phyloP scores from a whole-genome alignment of 2,329 filamentous ascomycete species.

The Colletotrichum tofieldiae region DNA sequence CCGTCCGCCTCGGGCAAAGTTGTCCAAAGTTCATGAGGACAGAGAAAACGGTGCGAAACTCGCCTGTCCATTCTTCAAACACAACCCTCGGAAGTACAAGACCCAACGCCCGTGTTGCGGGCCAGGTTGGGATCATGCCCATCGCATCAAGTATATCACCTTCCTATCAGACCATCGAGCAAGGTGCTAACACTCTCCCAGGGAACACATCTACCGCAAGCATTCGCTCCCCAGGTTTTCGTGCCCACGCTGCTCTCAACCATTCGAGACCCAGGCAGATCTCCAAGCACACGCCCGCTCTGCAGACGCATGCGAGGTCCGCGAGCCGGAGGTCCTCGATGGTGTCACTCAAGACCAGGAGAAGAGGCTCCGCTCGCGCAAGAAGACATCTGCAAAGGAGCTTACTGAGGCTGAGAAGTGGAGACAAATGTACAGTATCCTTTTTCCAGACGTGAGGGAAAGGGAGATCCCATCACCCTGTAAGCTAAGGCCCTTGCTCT shows the following conservation, averaged over 20 bases:
- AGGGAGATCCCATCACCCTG: slow-evolving; percentile 44
- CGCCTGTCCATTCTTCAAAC: slow-evolving; percentile 59
- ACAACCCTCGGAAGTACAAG: slow-evolving; percentile 54
- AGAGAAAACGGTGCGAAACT: slow-evolving; percentile 39
- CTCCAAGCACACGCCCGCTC: slow-evolving; percentile 53
- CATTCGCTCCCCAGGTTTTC: slow-evolving; percentile 51
- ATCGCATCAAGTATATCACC: slow-evolving; percentile 55
- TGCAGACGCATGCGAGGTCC: slow-evolving; percentile 46
- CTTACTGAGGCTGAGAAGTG: slow-evolving; percentile 56
- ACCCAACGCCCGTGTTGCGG: slow-evolving; percentile 54
- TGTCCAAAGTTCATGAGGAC: slow-evolving; percentile 31
- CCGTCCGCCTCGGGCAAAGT: slow-evolving; percentile 16
- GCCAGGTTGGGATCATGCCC: slow-evolving; percentile 56
- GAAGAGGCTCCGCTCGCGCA: slow-evolving; percentile 52
- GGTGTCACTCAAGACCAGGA: slow-evolving; percentile 56
- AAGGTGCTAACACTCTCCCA: slow-evolving; percentile 21
- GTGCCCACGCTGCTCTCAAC: slow-evolving; percentile 55
- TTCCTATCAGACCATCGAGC: background rate
- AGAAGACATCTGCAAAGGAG: slow-evolving; percentile 51
- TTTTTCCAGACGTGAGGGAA: slow-evolving; percentile 53
- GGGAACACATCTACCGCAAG: slow-evolving; percentile 57
- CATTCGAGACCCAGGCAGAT: slow-evolving; percentile 52
- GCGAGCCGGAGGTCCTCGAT: slow-evolving; percentile 49
- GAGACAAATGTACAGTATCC: slow-evolving; percentile 54
- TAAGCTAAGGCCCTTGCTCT: background rate